Base-by-base conservation (phyloP, 257 asterid genomes). In the Linderniella brevidens region DNA sequence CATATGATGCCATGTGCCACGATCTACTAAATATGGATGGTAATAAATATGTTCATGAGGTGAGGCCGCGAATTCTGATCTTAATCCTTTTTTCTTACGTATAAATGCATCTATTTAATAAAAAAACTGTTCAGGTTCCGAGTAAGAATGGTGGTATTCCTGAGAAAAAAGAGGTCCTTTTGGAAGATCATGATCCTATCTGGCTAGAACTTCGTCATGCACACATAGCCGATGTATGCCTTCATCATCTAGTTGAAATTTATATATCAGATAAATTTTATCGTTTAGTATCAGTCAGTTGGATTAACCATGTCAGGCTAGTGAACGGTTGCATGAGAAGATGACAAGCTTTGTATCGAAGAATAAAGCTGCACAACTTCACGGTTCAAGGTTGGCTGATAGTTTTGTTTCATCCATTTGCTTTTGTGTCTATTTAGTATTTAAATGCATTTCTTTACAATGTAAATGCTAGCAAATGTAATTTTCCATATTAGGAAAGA, bases 191-290 rank as follows among this genome's bases (percentile, higher is more conserved):
- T 49, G 99, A 90, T 57, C 93, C 96, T 60, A 79, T 90, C 64
- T 90, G 99, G 99, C 79, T 90, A 58, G 99, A 90, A 79, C 96
- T 90, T 52, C 92, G 99, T 41, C 94, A 90, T 72, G 71, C 93
- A 46, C 99, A 90, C 64, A 90, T 90, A 69, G 99, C 96, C 68
- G 93, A 90, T 85, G 99, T 90, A 79, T 37, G 94, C 32, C 32
- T 25, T 25, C 32, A 25, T 25, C 32, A 25, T 25, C 32, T 25
- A 25, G 32, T 25, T 25, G 32, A 25, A 25, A 6, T 25, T 25
- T 25, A 25, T 25, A 25, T 25, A 25, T 25, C 32, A 25, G 6
- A 25, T 25, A 25, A n/a, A n/a, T n/a, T 25, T 25, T 25, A 25
- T 25, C 6, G 32, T 25, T 25, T 25, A 25, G 32, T 25, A 25